Conservation (phyloP, 257 asterid genomes). For the Linderniella brevidens region DNA sequence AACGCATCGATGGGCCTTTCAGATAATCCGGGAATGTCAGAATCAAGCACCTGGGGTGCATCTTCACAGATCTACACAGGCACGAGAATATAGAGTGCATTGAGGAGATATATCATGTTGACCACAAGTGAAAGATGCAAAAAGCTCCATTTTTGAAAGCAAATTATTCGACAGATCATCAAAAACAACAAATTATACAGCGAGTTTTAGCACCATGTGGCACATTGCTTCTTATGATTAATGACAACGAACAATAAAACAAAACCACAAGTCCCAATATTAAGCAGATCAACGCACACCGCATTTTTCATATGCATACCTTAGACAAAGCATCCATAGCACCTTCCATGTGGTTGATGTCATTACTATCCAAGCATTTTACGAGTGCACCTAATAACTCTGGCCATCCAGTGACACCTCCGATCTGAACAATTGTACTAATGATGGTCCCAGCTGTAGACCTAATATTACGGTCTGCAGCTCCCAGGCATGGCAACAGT, state of each 20-base stretch:
- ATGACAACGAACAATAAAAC: too few relatives aligned
- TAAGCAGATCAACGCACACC: too few relatives aligned
- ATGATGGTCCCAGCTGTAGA: conserved; percentile 90
- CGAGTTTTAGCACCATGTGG: too few relatives aligned
- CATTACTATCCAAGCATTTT: conserved; percentile 88
- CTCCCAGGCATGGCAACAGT: conserved; percentile 82
- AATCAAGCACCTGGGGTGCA: conserved; percentile 69
- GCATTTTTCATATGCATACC: conserved; percentile 21
- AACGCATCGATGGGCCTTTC: conserved; percentile 59
- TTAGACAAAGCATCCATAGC: conserved; percentile 99
- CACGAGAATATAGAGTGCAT: too few relatives aligned
- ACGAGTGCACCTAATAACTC: conserved; percentile 75
- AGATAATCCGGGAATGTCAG: conserved; percentile 58
- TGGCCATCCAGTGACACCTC: conserved; percentile 79
- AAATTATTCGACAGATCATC: too few relatives aligned
- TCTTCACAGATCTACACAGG: conserved; percentile 60
- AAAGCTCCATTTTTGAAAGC: too few relatives aligned
- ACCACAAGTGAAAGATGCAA: too few relatives aligned
- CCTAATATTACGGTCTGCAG: conserved; percentile 74
- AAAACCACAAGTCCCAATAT: too few relatives aligned
- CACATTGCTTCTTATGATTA: too few relatives aligned
- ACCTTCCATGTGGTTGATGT: conserved; percentile 83
- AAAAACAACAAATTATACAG: too few relatives aligned
- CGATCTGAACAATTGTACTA: conserved; percentile 79
- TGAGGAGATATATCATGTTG: too few relatives aligned